Percentiles rank a stretch among this genome's conserved stretches.
phyloP scores from a whole-genome alignment of 345 rosid genomes.

The Combretum micranthum region DNA sequence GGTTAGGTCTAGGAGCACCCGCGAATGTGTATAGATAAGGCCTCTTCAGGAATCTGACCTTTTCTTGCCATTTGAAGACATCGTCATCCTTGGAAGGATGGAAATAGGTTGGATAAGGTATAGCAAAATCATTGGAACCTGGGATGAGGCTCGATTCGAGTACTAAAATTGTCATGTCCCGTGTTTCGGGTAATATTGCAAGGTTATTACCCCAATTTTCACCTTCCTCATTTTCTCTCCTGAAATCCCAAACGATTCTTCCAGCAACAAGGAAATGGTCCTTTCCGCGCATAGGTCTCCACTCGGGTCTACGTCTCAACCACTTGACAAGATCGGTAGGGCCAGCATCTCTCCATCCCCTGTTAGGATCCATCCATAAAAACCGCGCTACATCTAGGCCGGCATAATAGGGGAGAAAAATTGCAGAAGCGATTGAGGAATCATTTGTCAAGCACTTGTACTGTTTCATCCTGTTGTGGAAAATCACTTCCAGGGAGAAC shows the following conservation, averaged over 20 bases:
- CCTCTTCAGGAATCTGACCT: slow-evolving; percentile 41
- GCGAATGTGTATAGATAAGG: slow-evolving; percentile 55
- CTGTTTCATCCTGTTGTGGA: slow-evolving; percentile 72
- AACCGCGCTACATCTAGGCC: slow-evolving; percentile 70
- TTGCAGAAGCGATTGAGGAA: slow-evolving; percentile 59
- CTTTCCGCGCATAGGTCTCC: slow-evolving; percentile 57
- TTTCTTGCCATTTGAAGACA: slow-evolving; percentile 53
- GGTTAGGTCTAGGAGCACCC: slow-evolving; percentile 50
- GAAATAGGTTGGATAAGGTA: slow-evolving; percentile 78
- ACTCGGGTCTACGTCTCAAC: slow-evolving; percentile 54
- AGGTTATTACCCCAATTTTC: slow-evolving; percentile 74
- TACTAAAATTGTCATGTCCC: slow-evolving; percentile 61
- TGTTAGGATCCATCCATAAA: slow-evolving; percentile 44
- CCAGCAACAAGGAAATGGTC: slow-evolving; percentile 91
- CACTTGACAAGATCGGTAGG: slow-evolving; percentile 46
- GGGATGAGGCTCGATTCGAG: slow-evolving; percentile 79
- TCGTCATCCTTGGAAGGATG: slow-evolving; percentile 57
- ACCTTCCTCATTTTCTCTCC: slow-evolving; percentile 40
- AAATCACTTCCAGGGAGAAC: slow-evolving; percentile 69
- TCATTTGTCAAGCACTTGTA: slow-evolving; percentile 65
- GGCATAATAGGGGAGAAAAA: slow-evolving; percentile 66
- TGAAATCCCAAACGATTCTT: slow-evolving; percentile 77
- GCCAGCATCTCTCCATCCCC: slow-evolving; percentile 44
- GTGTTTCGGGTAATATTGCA: slow-evolving; percentile 55
- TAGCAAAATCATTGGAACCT: slow-evolving; percentile 53